phyloP scores from a whole-genome alignment of 169 alveolate genomes.

The Toxoplasma gondii region DNA sequence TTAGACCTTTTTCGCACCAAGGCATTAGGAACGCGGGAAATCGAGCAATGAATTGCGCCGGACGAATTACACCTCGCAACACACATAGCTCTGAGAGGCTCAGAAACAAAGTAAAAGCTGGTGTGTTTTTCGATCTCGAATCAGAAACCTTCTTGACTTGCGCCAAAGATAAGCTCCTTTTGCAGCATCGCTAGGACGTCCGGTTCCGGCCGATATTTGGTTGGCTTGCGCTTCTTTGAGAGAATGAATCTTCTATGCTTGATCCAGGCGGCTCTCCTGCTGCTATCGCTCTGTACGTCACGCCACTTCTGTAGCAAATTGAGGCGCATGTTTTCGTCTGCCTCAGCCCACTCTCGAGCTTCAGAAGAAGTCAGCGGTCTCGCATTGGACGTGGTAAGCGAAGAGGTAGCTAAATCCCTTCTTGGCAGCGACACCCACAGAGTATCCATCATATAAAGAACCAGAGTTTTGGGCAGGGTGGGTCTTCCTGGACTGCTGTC shows the following conservation, averaged over 20 bases:
- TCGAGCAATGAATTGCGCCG: too few species aligned
- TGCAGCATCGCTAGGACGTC: neutral
- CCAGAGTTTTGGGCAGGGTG: too few species aligned
- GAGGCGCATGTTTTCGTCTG: neutral
- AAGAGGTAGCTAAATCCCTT: too few species aligned
- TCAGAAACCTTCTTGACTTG: too few species aligned
- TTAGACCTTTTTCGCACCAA: too few species aligned
- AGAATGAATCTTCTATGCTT: neutral
- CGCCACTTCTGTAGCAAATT: neutral
- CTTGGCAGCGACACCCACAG: too few species aligned
- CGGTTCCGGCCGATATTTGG: neutral
- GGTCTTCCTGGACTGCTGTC: too few species aligned
- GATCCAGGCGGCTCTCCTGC: neutral
- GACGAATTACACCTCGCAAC: too few species aligned
- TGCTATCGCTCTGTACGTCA: neutral
- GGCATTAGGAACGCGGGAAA: too few species aligned
- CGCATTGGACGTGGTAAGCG: neutral
- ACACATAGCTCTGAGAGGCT: too few species aligned
- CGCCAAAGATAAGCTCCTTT: neutral
- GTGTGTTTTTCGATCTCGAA: neutral
- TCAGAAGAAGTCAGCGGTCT: neutral
- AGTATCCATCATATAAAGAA: too few species aligned
- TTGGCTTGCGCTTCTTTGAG: neutral
- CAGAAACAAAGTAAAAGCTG: neutral
- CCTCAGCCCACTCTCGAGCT: slow-evolving; percentile 7